Conservation (phyloP, 441 rosid genomes). For the Populus trichocarpa region DNA sequence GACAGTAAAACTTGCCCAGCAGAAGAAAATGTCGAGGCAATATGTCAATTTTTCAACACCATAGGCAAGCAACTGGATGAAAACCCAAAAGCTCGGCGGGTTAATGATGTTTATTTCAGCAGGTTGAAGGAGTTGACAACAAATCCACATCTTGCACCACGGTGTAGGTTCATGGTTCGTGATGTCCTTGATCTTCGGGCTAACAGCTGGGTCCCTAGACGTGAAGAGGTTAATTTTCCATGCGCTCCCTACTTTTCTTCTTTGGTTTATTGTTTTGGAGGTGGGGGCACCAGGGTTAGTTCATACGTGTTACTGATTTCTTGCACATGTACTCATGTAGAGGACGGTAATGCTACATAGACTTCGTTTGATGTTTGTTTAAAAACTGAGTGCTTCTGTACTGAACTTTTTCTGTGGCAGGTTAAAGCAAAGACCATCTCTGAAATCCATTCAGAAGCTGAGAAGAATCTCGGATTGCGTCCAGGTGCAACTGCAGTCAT, state of each 20-base stretch:
- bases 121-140: constrained; percentile 50
- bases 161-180: constrained; percentile 65
- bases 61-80: no score
- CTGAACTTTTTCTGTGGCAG: no score
- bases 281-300: neutral
- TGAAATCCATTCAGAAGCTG: no score
- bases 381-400: no score
- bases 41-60: no score
- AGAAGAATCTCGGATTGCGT: no score
- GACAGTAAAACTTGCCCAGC: no score
- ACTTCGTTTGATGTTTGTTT: neutral
- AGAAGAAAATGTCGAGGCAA: no score
- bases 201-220: constrained; percentile 70
- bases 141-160: constrained; percentile 53
- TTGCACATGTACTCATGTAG: neutral
- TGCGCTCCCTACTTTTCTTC: neutral
- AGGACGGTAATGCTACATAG: neutral
- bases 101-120: constrained; percentile 50
- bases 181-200: constrained; percentile 58
- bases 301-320: no score
- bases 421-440: no score
- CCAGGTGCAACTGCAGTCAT: no score
- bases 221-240: constrained; percentile 56
- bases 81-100: neutral
- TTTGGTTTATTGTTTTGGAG: neutral